phyloP scores from a whole-genome alignment of 441 rosid species.

The Jatropha multifida region DNA sequence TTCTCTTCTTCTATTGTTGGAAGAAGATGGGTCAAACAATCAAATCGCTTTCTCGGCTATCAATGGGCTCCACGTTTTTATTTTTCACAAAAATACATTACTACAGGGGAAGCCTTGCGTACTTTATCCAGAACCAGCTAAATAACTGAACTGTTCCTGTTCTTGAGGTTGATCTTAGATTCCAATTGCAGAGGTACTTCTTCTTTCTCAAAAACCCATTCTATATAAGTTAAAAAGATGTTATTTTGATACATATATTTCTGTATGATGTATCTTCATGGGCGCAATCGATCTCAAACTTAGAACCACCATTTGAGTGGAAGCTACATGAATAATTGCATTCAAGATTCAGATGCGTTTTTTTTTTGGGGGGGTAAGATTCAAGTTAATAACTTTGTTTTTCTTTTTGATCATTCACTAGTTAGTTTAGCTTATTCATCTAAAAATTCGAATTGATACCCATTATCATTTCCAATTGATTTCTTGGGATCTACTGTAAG shows the following conservation, averaged over 20 bases:
- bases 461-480: neutral
- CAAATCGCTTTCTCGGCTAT: neutral
- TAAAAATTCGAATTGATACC: neutral
- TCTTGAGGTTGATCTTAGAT: neutral
- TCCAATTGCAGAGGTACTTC: neutral
- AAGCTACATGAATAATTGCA: neutral
- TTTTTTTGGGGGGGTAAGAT: too few species aligned
- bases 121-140: neutral
- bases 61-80: neutral
- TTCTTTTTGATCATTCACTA: neutral
- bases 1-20: too few species aligned
- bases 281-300: neutral
- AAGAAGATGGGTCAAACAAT: neutral
- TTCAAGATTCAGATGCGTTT: neutral
- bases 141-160: neutral
- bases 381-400: neutral
- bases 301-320: neutral
- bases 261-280: neutral
- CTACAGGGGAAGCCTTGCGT: neutral
- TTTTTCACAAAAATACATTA: neutral
- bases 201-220: neutral
- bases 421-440: neutral
- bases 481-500: neutral
- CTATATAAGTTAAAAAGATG: neutral
- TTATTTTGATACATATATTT: neutral